A percentile compares a stretch with the other conserved stretches of the same genome.
These are phyloP conservation scores for Gamarada debralockiae DNA, from an alignment of 495 filamentous ascomycete genomes.

Conservation along the genomic window DNA sequence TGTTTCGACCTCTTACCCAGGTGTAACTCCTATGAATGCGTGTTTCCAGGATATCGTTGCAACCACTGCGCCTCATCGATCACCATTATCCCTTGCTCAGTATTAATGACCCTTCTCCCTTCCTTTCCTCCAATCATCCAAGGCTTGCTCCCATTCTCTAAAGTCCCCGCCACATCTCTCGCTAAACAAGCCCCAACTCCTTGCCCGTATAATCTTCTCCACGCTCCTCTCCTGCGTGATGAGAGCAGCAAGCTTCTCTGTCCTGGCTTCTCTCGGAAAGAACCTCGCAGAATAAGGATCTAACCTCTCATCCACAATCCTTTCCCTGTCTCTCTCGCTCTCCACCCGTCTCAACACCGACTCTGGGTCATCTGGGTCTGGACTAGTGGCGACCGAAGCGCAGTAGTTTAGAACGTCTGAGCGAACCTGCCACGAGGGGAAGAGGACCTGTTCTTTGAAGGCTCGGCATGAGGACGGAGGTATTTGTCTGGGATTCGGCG, in stretches of 20 bases:
- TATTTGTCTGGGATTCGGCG: constrained; percentile 48
- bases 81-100: no score
- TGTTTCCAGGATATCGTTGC: no score
- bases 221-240: constrained; percentile 82
- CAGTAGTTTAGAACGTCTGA: constrained; percentile 89
- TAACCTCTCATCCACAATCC: constrained; percentile 80
- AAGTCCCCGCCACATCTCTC: constrained; percentile 67
- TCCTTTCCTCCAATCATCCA: constrained; percentile 57
- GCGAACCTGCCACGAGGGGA: constrained; percentile 83
- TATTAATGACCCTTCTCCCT: constrained; percentile 30
- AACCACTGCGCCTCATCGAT: no score
- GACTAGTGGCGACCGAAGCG: constrained; percentile 78
- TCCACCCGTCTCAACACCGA: constrained; percentile 65
- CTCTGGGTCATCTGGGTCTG: constrained; percentile 88
- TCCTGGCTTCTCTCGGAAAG: constrained; percentile 78
- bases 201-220: constrained; percentile 78
- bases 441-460: constrained; percentile 79
- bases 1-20: no score
- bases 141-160: constrained; percentile 37
- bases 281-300: constrained; percentile 89
- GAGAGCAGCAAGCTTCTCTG: constrained; percentile 72
- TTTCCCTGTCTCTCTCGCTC: constrained; percentile 64
- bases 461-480: constrained; percentile 54
- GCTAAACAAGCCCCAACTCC: constrained; percentile 78
- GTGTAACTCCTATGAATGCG: no score